These are phyloP conservation scores for Skeletonema marinoi DNA, from an alignment of 108 stramenopile genomes.

Conservation along the genomic window DNA sequence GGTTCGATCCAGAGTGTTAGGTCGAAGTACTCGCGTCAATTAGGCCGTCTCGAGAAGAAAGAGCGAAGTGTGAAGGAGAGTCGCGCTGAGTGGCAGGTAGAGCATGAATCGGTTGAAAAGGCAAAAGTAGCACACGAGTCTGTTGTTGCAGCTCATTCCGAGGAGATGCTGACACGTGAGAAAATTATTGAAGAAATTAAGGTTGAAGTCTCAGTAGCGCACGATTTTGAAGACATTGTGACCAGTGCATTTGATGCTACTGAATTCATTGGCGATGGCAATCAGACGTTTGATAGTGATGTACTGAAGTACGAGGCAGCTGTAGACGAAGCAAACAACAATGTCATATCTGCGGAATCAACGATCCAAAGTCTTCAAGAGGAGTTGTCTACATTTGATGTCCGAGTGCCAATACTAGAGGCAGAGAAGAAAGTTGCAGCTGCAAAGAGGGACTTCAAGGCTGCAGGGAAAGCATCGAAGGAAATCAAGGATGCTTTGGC, in stretches of 20 bases:
- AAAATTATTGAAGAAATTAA: slow-evolving; percentile 58
- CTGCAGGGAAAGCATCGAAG: slow-evolving; percentile 81
- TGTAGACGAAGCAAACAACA: slow-evolving; percentile 65
- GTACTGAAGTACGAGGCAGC: slow-evolving; percentile 81
- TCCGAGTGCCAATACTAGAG: slow-evolving; percentile 71
- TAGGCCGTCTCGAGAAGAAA: slow-evolving; percentile 79
- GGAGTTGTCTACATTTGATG: slow-evolving; percentile 55
- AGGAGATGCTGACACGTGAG: slow-evolving; percentile 66
- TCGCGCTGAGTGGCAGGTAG: slow-evolving; percentile 78
- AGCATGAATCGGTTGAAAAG: slow-evolving; percentile 56
- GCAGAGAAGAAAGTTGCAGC: slow-evolving; percentile 76
- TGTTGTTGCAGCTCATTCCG: slow-evolving; percentile 74
- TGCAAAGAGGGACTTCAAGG: slow-evolving; percentile 81
- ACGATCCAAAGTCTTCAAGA: slow-evolving; percentile 51
- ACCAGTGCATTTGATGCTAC: slow-evolving; percentile 52
- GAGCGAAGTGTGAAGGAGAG: slow-evolving; percentile 65
- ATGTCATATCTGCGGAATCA: slow-evolving; percentile 52
- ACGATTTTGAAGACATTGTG: slow-evolving; percentile 64
- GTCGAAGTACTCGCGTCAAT: slow-evolving; percentile 77
- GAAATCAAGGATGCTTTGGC: slow-evolving; percentile 82
- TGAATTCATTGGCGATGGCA: slow-evolving; percentile 27
- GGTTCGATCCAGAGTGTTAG: slow-evolving; percentile 65
- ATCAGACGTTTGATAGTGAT: slow-evolving; percentile 58
- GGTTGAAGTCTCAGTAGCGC: slow-evolving; percentile 57
- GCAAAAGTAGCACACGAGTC: slow-evolving; percentile 70